phyloP scores from a whole-genome alignment of 768 basidiomycete genomes.

The Lentinula edodes region DNA sequence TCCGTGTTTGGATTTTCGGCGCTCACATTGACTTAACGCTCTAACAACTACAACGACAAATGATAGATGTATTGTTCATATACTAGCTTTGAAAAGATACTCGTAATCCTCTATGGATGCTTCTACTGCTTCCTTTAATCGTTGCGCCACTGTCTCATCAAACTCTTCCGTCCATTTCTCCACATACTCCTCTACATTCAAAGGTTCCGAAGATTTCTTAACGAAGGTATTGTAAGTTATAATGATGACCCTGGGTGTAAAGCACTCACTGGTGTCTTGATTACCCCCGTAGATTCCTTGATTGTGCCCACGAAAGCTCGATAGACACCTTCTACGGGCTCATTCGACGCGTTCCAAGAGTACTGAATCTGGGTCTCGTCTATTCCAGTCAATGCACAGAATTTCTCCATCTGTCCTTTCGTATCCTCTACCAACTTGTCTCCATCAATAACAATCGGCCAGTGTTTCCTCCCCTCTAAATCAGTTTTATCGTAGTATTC shows the following conservation, averaged over 20 bases:
- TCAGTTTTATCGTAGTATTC: not conserved
- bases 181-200: not conserved
- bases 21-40: too few relatives aligned
- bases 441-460: constrained; percentile 2
- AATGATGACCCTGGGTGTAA: not conserved
- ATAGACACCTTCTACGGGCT: not conserved
- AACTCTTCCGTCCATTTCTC: constrained; percentile 6
- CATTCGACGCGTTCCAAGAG: not conserved
- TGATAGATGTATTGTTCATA: not conserved
- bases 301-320: not conserved
- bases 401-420: constrained; percentile 3
- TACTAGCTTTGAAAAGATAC: not conserved
- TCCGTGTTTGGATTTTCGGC: too few relatives aligned
- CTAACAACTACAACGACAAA: too few relatives aligned
- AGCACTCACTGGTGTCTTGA: not conserved
- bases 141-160: not conserved
- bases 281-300: not conserved
- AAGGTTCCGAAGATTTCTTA: not conserved
- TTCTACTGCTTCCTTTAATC: not conserved
- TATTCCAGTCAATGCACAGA: not conserved
- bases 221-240: not conserved
- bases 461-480: not conserved
- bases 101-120: constrained; percentile 4
- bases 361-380: not conserved
- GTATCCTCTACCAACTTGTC: constrained; percentile 3